Percentiles rank a stretch among this genome's conserved stretches.
Evolutionary conservation across 148 eudicot species (phyloP).

Genomic region (Chenopodium berlandieri): DNA sequence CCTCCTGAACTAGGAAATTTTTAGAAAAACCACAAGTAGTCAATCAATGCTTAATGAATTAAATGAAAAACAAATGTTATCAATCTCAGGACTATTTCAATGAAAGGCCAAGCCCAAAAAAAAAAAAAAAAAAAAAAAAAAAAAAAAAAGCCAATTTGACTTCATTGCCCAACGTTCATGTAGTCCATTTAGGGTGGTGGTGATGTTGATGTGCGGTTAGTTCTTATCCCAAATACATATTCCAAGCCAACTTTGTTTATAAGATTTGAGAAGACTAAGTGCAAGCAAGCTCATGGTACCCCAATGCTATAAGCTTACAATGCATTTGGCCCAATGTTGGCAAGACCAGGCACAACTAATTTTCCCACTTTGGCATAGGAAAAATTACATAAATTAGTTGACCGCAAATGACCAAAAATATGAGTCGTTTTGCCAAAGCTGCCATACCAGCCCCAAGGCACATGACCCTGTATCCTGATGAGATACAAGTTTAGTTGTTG

Average conservation of each 20-base stretch:
- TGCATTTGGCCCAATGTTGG: background rate
- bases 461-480: background rate
- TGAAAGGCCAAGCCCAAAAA: background rate
- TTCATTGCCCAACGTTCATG: background rate
- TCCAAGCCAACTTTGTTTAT: background rate
- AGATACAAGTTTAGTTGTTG: background rate
- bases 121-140: background rate
- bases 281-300: background rate
- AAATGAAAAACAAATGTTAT: no score
- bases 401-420: background rate
- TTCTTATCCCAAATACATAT: background rate
- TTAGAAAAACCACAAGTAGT: no score
- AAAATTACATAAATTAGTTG: background rate
- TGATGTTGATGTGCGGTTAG: background rate
- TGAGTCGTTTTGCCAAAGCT: background rate
- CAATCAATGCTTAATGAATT: no score
- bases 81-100: background rate
- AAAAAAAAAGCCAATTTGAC: background rate
- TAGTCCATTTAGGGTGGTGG: background rate
- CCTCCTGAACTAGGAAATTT: no score
- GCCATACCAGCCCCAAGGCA: background rate
- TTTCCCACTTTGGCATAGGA: background rate
- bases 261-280: background rate
- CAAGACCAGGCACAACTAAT: background rate
- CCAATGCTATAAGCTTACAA: background rate